Conservation (phyloP, 345 rosid species). For the Rhodamnia argentea region DNA sequence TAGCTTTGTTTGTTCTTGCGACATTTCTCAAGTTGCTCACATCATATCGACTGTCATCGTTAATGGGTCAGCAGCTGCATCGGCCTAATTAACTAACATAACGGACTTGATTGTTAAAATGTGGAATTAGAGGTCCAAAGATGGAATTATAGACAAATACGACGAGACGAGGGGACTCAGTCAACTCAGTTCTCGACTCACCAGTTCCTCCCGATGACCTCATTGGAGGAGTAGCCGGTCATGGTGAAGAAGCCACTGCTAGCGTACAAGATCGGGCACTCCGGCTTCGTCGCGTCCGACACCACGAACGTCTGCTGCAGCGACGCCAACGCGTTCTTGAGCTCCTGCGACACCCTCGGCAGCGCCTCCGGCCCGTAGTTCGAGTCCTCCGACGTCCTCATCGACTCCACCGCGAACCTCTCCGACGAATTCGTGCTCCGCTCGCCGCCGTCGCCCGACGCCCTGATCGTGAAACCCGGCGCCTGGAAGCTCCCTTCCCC, state of each 20-base stretch:
- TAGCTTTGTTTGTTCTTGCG: not conserved
- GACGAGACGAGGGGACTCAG: not conserved
- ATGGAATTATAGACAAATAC: no score
- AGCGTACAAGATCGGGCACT: conserved; percentile 85
- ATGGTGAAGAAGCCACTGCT: conserved; percentile 90
- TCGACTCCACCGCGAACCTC: conserved; percentile 19
- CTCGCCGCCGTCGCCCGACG: conserved; percentile 27
- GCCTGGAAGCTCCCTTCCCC: conserved; percentile 46
- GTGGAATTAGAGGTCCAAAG: not conserved
- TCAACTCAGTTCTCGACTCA: conserved; percentile 8
- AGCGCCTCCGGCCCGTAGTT: conserved; percentile 19
- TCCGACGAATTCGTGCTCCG: conserved; percentile 24
- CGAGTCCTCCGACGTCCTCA: conserved; percentile 64
- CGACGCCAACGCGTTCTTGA: conserved; percentile 74
- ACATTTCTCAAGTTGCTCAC: not conserved
- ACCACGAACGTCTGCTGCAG: conserved; percentile 96
- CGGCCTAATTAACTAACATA: not conserved
- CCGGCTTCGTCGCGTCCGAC: conserved; percentile 83
- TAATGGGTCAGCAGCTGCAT: not conserved
- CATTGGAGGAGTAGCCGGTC: conserved; percentile 86
- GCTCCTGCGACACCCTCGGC: conserved; percentile 82
- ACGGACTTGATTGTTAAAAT: not conserved
- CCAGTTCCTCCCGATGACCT: conserved; percentile 91
- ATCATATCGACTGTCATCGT: not conserved
- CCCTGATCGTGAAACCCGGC: not conserved